Conservation (phyloP, 176 grass and related monocot genomes). For the Phragmites australis region DNA sequence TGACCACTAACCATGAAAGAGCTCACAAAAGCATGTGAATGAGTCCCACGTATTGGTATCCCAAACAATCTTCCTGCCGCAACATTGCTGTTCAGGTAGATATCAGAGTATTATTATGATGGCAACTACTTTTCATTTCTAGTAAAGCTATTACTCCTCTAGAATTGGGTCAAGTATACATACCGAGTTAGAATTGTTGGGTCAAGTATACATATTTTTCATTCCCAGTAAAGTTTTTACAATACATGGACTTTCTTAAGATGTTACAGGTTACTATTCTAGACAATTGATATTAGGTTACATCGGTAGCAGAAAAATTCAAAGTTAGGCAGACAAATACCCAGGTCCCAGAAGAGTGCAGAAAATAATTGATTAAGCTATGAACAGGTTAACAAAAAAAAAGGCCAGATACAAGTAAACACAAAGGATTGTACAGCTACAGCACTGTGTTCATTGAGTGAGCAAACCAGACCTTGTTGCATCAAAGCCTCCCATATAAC, state of each 20-base stretch:
- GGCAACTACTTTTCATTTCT: not conserved
- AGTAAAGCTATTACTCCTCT: not conserved
- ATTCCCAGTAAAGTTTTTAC: no score
- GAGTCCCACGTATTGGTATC: constrained; percentile 94
- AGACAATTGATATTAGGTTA: not conserved
- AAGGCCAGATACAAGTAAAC: not conserved
- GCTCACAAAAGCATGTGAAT: constrained; percentile 99
- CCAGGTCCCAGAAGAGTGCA: not conserved
- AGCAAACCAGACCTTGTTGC: constrained; percentile 68
- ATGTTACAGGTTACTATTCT: not conserved
- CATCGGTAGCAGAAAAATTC: not conserved
- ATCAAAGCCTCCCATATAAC: constrained; percentile 98
- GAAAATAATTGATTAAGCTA: constrained; percentile 11
- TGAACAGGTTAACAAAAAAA: not conserved
- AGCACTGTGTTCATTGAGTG: not conserved
- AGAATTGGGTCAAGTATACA: constrained; percentile 1
- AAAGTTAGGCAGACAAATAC: not conserved
- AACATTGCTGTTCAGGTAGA: constrained; percentile 79
- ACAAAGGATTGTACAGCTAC: not conserved
- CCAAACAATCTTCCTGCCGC: constrained; percentile 90
- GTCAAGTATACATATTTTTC: no score
- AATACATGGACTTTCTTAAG: no score
- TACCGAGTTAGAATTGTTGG: constrained; percentile 2
- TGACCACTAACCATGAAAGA: constrained; percentile 74
- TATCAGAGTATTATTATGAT: constrained; percentile 2